Percentiles rank a stretch among this genome's conserved stretches.
Evolutionary conservation across 73 alveolate species (phyloP).

Genomic region (Loxodes magnus): DNA sequence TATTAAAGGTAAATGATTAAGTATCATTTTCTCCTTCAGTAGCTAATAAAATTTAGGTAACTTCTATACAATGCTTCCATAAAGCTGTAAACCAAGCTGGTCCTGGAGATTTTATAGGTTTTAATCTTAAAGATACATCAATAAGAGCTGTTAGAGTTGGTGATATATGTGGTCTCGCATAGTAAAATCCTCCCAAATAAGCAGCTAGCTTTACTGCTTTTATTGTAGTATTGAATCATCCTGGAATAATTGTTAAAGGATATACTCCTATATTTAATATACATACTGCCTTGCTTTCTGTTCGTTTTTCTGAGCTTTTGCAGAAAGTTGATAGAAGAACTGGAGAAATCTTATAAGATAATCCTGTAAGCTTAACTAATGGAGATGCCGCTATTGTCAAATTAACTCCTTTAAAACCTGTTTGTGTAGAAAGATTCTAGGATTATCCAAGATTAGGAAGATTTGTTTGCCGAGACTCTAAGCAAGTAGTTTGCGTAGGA

Average conservation of each 20-base stretch:
- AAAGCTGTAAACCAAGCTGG: constrained; percentile 69
- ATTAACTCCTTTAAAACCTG: constrained; percentile 53
- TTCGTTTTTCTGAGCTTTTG: constrained; percentile 11
- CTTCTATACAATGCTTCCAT: constrained; percentile 75
- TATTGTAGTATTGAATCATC: constrained; percentile 46
- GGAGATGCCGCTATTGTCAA: constrained; percentile 48
- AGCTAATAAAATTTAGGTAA: constrained; percentile 58
- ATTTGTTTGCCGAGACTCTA: constrained; percentile 52
- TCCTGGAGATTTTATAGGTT: constrained; percentile 91
- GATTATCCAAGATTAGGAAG: constrained; percentile 52
- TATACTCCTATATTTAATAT: constrained; percentile 20
- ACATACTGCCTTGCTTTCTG: constrained; percentile 24
- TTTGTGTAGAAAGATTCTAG: constrained; percentile 43
- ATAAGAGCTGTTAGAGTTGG: background rate
- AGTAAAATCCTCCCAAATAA: constrained; percentile 53
- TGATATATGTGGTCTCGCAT: too few relatives aligned
- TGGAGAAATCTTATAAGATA: background rate
- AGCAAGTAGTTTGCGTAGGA: constrained; percentile 51
- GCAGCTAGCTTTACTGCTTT: constrained; percentile 22
- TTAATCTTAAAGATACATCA: constrained; percentile 17
- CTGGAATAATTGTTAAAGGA: constrained; percentile 31
- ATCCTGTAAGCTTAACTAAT: constrained; percentile 45
- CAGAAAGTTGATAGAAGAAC: constrained; percentile 7
- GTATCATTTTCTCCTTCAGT: constrained; percentile 78
- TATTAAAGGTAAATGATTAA: constrained; percentile 78